Conservation (phyloP, 164 flowering plant genomes). For the Vitis rotundifolia region DNA sequence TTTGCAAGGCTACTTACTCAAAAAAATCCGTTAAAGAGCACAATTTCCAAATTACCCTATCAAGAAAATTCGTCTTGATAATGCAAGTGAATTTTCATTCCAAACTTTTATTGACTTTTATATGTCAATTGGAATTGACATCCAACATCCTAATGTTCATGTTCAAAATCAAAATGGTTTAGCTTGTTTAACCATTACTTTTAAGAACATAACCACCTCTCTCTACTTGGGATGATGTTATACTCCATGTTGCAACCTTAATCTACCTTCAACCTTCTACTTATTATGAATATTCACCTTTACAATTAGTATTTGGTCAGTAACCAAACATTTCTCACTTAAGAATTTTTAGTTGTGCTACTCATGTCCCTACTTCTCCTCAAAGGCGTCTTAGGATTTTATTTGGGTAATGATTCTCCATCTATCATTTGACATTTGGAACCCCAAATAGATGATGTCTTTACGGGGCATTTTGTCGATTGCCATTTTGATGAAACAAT, state of each 20-base stretch:
- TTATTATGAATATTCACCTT: neutral
- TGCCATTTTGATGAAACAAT: conserved; percentile 8
- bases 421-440: conserved; percentile 1
- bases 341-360: neutral
- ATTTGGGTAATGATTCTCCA: conserved; percentile 14
- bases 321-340: too few species aligned
- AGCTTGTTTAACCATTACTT: conserved; percentile 1
- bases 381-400: conserved; percentile 5
- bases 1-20: too few species aligned
- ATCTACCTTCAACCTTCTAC: neutral
- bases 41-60: too few species aligned
- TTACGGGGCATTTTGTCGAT: neutral
- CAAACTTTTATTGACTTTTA: too few species aligned
- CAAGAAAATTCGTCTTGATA: too few species aligned
- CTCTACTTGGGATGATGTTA: conserved; percentile 5
- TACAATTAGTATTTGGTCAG: neutral
- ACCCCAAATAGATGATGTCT: neutral
- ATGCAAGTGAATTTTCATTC: too few species aligned
- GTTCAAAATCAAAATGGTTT: too few species aligned
- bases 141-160: too few species aligned
- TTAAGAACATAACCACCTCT: neutral
- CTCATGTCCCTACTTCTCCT: too few species aligned
- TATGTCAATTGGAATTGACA: too few species aligned
- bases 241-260: neutral
- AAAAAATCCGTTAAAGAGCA: too few species aligned